A percentile compares a stretch with the other conserved stretches of the same genome.
Evolutionary conservation across 768 basidiomycete genomes (phyloP).

Genomic region (Lentinula sp.): DNA sequence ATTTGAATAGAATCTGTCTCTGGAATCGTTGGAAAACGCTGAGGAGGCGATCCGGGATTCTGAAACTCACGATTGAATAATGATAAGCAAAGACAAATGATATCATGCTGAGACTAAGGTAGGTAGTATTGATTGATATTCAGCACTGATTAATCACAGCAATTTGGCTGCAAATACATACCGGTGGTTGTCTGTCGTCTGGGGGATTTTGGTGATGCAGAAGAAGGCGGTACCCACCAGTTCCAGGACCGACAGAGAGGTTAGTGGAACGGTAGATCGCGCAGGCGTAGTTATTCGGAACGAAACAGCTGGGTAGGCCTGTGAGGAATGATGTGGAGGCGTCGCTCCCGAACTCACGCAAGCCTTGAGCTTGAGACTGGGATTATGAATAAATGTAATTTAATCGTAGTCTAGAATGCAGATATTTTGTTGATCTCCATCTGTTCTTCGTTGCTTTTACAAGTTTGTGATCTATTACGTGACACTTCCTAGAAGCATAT

Average conservation of each 20-base stretch:
- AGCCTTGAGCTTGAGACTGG: neutral
- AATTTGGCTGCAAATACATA: neutral
- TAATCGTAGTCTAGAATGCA: too few relatives aligned
- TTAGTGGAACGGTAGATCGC: neutral
- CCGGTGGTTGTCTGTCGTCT: neutral
- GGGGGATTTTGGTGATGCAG: neutral
- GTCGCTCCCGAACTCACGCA: neutral
- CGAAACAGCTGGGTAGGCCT: neutral
- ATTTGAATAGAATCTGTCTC: neutral
- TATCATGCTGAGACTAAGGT: neutral
- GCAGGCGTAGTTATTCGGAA: neutral
- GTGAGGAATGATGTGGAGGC: neutral
- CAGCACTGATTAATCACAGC: neutral
- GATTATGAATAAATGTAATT: too few relatives aligned
- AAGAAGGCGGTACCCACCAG: neutral
- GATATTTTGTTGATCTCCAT: too few relatives aligned
- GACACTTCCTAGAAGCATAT: too few relatives aligned
- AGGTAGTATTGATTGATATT: neutral
- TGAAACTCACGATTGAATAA: neutral
- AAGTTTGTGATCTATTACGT: too few relatives aligned
- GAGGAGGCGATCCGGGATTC: neutral
- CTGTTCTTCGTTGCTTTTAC: too few relatives aligned
- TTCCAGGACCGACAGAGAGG: neutral
- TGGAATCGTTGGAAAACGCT: neutral
- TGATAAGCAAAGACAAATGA: slow-evolving; percentile 1